These are phyloP conservation scores for Taxawa tesnikishii DNA, from an alignment of 2,329 filamentous ascomycete genomes.

Conservation along the genomic window DNA sequence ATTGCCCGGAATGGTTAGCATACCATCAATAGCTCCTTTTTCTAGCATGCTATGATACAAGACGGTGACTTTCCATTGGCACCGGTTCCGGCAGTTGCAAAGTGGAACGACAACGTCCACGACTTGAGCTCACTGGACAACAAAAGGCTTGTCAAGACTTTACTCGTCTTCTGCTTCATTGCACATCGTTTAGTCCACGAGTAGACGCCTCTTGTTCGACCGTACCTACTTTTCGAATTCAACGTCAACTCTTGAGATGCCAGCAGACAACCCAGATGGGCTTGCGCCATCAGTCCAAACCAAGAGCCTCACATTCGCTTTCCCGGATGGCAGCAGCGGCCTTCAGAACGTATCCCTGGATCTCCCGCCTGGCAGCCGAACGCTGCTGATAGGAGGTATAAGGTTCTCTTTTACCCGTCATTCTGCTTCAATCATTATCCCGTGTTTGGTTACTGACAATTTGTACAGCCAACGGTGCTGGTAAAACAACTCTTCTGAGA, in stretches of 20 bases:
- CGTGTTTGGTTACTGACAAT: slow-evolving; percentile 11
- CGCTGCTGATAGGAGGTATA: slow-evolving; percentile 75
- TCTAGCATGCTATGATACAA: too few species aligned
- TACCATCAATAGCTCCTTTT: too few species aligned
- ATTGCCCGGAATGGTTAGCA: too few species aligned
- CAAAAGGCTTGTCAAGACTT: too few species aligned
- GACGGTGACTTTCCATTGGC: too few species aligned
- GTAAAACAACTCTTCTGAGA: slow-evolving; percentile 91
- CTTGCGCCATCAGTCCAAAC: slow-evolving; percentile 55
- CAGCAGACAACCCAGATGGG: background rate
- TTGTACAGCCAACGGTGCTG: slow-evolving; percentile 70
- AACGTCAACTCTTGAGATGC: slow-evolving; percentile 5
- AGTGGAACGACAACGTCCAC: too few species aligned
- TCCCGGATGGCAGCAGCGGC: slow-evolving; percentile 74
- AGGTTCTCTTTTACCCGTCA: too few species aligned
- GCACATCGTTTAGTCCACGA: too few species aligned
- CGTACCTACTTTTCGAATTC: slow-evolving; percentile 1
- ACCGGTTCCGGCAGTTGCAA: too few species aligned
- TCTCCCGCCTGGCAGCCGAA: slow-evolving; percentile 73
- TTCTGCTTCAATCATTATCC: slow-evolving; percentile 12
- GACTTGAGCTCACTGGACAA: too few species aligned
- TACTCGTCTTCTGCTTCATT: too few species aligned
- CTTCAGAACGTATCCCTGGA: slow-evolving; percentile 60
- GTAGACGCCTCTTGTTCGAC: background rate
- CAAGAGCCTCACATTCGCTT: slow-evolving; percentile 70